Evolutionary conservation across 331 rosid species (phyloP), one percentile per base, ranked within the genome.

Genomic region (Acacia pycnantha): DNA sequence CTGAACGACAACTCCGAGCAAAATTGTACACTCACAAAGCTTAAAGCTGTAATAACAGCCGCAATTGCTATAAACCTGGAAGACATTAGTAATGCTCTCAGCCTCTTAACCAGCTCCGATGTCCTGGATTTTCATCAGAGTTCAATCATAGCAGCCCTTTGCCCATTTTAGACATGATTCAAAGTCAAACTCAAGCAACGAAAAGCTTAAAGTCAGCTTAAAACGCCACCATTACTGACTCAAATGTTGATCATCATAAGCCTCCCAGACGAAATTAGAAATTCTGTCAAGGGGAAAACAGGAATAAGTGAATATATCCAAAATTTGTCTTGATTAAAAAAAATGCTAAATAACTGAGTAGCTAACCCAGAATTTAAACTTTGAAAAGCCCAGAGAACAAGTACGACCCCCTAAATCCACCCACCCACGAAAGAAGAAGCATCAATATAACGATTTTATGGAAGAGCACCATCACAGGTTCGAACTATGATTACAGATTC

Each of bases 21-120:
- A 58, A 89, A 85, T 81, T 88, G 97, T 56, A 96, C 91, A 62
- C 90, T 93, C 40, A 85, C 91, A 84, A 90, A 88, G 87, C 99
- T 94, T 70, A 96, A 80, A 11, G 87, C 84, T 2, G 99, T 94
- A 76, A 92, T 88, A 69, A 85, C 85, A 2, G 85, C 91, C 26
- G 94, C 94, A 46, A 91, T 81, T 16, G 90, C 87, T 89, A 94
- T 80, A 64, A 91, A 80, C 59, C 81, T 90, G 89, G 85, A 73
- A 85, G 91, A 97, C 99, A 96, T 96, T 72, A 69, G 69, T 79
- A 81, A 79, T 81, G 44, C 73, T 82, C 75, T 88, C 85, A 83
- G 73, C 86, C 88, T 77, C 87, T 88, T 84, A 53, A 82, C 84
- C 44, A 81, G 70, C 69, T 58, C 83, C 83, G 79, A 88, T 79